A percentile compares a stretch with the other conserved stretches of the same genome.
Conservation (phyloP, 805 yeast species). For the Hanseniaspora thailandica region DNA sequence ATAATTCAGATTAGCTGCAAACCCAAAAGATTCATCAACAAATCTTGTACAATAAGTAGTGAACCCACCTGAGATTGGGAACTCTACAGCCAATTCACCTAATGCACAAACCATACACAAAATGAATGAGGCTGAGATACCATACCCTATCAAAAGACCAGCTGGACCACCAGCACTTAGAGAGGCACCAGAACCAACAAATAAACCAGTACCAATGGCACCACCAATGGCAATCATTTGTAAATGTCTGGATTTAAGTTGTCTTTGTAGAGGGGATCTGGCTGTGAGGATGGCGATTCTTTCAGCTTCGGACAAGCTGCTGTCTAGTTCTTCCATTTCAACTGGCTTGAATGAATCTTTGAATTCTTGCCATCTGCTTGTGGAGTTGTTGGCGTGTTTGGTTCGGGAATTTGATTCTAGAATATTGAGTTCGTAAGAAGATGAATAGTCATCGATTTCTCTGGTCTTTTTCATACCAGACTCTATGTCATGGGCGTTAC, state of each 20-base stretch:
- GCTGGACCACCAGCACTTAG: conserved; percentile 59
- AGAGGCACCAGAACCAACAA: conserved; percentile 59
- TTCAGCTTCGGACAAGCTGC: conserved; percentile 33
- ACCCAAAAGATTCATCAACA: conserved; percentile 51
- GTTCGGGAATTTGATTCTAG: not conserved
- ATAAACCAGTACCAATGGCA: conserved; percentile 62
- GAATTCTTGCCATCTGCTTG: conserved; percentile 31
- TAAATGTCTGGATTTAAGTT: conserved; percentile 42
- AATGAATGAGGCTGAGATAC: conserved; percentile 43
- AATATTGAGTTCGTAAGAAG: not conserved
- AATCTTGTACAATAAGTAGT: conserved; percentile 49
- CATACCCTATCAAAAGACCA: conserved; percentile 43
- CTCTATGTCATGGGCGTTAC: not conserved
- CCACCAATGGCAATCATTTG: conserved; percentile 65
- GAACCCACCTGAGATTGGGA: conserved; percentile 55
- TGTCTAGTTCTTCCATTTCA: conserved; percentile 30
- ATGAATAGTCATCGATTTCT: not conserved
- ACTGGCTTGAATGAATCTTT: conserved; percentile 40
- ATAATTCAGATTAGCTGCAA: conserved; percentile 50
- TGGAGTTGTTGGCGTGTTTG: not conserved
- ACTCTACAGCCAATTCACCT: conserved; percentile 49
- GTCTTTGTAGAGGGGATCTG: conserved; percentile 45
- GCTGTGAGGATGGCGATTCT: conserved; percentile 38
- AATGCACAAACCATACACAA: conserved; percentile 49
- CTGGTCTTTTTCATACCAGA: not conserved